A percentile compares a stretch with the other conserved stretches of the same genome.
These are phyloP conservation scores for Fragaria vesca DNA, from an alignment of 306 rosid genomes.

Conservation along the genomic window DNA sequence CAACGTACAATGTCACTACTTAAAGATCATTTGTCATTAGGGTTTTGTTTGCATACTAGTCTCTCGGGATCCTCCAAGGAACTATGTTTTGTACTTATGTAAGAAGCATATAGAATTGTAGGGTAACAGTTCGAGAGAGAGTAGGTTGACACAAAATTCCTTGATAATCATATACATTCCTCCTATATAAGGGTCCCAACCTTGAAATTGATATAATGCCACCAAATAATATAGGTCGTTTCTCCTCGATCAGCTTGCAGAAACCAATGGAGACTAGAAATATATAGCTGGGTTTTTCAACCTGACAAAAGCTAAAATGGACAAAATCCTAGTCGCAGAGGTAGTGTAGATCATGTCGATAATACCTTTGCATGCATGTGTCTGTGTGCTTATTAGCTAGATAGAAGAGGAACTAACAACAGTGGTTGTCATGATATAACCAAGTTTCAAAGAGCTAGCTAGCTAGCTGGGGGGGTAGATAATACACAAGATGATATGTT, in stretches of 20 bases:
- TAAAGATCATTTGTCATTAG: constrained; percentile 18
- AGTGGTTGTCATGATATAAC: background rate
- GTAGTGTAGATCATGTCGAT: constrained; percentile 38
- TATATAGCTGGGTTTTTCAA: constrained; percentile 14
- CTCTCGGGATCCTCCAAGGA: constrained; percentile 38
- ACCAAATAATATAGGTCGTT: background rate
- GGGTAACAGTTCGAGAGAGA: background rate
- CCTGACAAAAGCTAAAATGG: constrained; percentile 53
- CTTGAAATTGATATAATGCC: background rate
- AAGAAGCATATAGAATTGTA: background rate
- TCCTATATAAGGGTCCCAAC: constrained; percentile 9
- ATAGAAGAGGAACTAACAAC: constrained; percentile 16
- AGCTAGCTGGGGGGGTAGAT: background rate
- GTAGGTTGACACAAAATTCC: constrained; percentile 8
- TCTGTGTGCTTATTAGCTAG: constrained; percentile 27
- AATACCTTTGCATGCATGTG: constrained; percentile 36
- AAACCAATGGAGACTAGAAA: background rate
- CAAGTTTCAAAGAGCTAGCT: background rate
- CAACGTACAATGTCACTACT: background rate
- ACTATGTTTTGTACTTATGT: background rate
- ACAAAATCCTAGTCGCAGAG: constrained; percentile 56
- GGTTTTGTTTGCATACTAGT: constrained; percentile 21
- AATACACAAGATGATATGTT: background rate
- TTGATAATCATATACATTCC: constrained; percentile 21
- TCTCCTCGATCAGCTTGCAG: background rate